Percentiles rank a stretch among this genome's conserved stretches.
Conservation (phyloP, 2,329 filamentous ascomycete species). For the Orbilia brochopaga region DNA sequence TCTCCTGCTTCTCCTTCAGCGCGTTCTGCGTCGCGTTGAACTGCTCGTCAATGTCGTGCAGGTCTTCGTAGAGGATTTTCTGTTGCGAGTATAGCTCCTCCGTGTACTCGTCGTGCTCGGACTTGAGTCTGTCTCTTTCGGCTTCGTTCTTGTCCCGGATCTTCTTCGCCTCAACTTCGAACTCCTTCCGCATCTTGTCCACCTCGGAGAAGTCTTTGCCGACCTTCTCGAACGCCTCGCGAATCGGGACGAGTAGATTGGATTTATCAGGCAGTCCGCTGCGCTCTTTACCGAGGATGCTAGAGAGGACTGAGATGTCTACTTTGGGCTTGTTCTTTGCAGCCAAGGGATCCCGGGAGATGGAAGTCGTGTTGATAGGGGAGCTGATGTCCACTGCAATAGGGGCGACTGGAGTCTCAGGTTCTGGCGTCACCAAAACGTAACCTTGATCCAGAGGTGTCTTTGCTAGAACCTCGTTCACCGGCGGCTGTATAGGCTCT, state of each 20-base stretch:
- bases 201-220: slow-evolving; percentile 55
- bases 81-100: slow-evolving; percentile 54
- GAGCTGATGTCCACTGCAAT: slow-evolving; percentile 32
- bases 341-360: slow-evolving; percentile 22
- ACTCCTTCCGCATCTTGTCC: slow-evolving; percentile 50
- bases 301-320: slow-evolving; percentile 31
- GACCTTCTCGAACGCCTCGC: slow-evolving; percentile 39
- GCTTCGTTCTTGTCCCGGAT: slow-evolving; percentile 53
- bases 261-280: slow-evolving; percentile 37
- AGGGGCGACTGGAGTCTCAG: slow-evolving; percentile 15
- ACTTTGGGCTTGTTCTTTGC: slow-evolving; percentile 26
- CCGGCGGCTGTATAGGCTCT: slow-evolving; percentile 15
- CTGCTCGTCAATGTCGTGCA: slow-evolving; percentile 54
- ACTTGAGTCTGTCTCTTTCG: slow-evolving; percentile 51
- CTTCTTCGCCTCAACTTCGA: slow-evolving; percentile 52
- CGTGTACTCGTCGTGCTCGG: slow-evolving; percentile 54
- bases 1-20: slow-evolving; percentile 54
- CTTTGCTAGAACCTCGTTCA: slow-evolving; percentile 17
- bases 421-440: slow-evolving; percentile 43
- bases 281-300: slow-evolving; percentile 35
- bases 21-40: slow-evolving; percentile 54
- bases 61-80: slow-evolving; percentile 55
- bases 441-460: slow-evolving; percentile 37
- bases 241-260: slow-evolving; percentile 26
- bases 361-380: slow-evolving; percentile 31